Percentiles rank a stretch among this genome's conserved stretches.
Conservation (phyloP, 345 rosid species). For the Camelina hispida region DNA sequence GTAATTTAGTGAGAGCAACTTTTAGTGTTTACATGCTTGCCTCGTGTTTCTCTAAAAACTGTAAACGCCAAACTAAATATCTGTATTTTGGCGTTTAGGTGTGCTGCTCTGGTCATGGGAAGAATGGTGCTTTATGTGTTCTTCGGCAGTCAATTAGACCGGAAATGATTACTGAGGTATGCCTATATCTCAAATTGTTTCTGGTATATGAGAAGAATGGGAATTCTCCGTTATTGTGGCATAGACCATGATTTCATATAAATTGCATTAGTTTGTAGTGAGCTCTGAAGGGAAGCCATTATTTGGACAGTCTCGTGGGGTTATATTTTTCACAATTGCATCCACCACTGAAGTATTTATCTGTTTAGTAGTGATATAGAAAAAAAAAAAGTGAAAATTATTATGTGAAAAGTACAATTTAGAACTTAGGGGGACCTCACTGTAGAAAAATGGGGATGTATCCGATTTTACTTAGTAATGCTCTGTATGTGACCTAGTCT, state of each 20-base stretch:
- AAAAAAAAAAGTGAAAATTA: conserved; percentile 23
- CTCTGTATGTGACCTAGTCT: conserved; percentile 24
- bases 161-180: conserved; percentile 93
- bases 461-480: conserved; percentile 18
- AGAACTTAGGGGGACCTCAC: not conserved
- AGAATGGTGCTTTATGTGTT: conserved; percentile 85
- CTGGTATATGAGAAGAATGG: conserved; percentile 23
- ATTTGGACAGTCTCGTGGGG: conserved; percentile 17
- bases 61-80: conserved; percentile 28
- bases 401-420: conserved; percentile 10
- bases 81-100: conserved; percentile 56
- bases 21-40: conserved; percentile 28
- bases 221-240: conserved; percentile 13
- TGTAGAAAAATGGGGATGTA: conserved; percentile 6
- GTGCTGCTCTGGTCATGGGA: conserved; percentile 99
- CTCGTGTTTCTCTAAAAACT: conserved; percentile 21
- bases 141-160: conserved; percentile 98
- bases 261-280: conserved; percentile 27
- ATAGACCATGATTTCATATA: conserved; percentile 14
- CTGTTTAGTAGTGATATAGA: conserved; percentile 23
- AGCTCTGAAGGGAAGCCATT: conserved; percentile 23
- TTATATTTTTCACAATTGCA: conserved; percentile 27
- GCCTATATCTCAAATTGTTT: conserved; percentile 20
- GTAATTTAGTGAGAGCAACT: conserved; percentile 21
- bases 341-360: conserved; percentile 11